A percentile compares a stretch with the other conserved stretches of the same genome.
These are phyloP conservation scores for Dryadomyces quercivorus DNA, from an alignment of 2,329 filamentous ascomycete genomes.

Conservation along the genomic window DNA sequence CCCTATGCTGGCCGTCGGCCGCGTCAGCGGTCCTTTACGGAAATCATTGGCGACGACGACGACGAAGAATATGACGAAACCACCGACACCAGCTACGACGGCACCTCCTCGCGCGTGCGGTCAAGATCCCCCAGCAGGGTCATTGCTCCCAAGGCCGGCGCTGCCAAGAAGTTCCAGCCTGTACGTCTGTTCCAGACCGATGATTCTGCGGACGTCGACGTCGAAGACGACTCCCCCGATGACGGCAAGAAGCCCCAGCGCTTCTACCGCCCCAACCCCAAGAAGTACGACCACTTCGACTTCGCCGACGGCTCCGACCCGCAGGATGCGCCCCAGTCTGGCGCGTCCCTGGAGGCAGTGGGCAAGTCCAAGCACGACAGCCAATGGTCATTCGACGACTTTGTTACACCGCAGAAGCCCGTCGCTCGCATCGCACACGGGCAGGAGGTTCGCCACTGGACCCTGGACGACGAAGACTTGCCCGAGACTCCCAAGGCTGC, in stretches of 20 bases:
- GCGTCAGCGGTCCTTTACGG: conserved; percentile 53
- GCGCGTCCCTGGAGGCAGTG: conserved; percentile 25
- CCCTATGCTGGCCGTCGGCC: conserved; percentile 44
- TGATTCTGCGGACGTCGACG: conserved; percentile 17
- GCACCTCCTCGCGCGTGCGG: conserved; percentile 28
- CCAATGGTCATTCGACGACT: conserved; percentile 84
- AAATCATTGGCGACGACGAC: conserved; percentile 49
- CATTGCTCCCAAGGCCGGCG: conserved; percentile 38
- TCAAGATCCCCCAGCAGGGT: conserved; percentile 27
- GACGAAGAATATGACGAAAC: conserved; percentile 13
- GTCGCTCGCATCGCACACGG: conserved; percentile 48
- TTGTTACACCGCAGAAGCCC: conserved; percentile 66
- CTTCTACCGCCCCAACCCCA: conserved; percentile 54
- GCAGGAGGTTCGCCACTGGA: conserved; percentile 70
- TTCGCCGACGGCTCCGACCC: conserved; percentile 55
- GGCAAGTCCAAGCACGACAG: conserved; percentile 52
- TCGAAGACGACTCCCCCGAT: conserved; percentile 28
- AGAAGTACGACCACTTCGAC: conserved; percentile 78
- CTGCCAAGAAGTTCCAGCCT: conserved; percentile 48
- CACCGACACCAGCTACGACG: conserved; percentile 6
- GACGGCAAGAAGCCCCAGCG: conserved; percentile 25
- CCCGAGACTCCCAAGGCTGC: conserved; percentile 38
- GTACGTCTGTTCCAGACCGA: conserved; percentile 47
- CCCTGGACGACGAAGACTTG: conserved; percentile 53
- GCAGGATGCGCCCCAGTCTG: conserved; percentile 32